Percentiles rank a stretch among this genome's conserved stretches.
Evolutionary conservation across 192 early-diverging fungal species (phyloP).

Genomic region (Podila horticola): DNA sequence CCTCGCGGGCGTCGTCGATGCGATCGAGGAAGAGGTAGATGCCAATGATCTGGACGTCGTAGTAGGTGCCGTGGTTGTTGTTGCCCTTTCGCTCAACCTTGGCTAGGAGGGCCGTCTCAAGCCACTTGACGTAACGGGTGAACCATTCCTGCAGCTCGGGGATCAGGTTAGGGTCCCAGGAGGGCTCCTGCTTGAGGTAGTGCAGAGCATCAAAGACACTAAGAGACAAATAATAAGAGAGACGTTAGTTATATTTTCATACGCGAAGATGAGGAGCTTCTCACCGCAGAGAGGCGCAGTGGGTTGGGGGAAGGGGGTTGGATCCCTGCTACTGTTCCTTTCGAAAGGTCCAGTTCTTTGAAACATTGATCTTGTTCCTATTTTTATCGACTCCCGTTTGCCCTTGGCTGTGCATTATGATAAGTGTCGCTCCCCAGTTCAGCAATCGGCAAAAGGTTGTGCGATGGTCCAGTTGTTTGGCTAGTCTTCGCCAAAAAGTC

Average conservation of each 20-base stretch:
- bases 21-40: slow-evolving; percentile 58
- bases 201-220: slow-evolving; percentile 55
- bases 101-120: slow-evolving; percentile 36
- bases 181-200: slow-evolving; percentile 40
- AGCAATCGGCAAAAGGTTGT: too few relatives aligned
- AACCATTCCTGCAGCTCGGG: slow-evolving; percentile 52
- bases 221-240: slow-evolving; percentile 1
- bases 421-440: too few relatives aligned
- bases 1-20: slow-evolving; percentile 32
- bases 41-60: slow-evolving; percentile 59
- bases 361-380: background rate
- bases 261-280: too few relatives aligned
- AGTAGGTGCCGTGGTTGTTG: slow-evolving; percentile 70
- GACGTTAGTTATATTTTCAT: background rate
- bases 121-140: slow-evolving; percentile 48
- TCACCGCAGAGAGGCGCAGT: too few relatives aligned
- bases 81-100: slow-evolving; percentile 38
- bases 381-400: background rate
- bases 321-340: too few relatives aligned
- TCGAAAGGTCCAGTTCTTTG: too few relatives aligned
- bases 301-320: too few relatives aligned
- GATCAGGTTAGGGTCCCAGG: slow-evolving; percentile 44
- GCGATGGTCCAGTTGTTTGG: too few relatives aligned
- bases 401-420: too few relatives aligned
- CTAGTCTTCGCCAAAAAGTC: background rate